Evolutionary conservation across 495 filamentous ascomycete genomes (phyloP).

Genomic region (Penicillium lividum): DNA sequence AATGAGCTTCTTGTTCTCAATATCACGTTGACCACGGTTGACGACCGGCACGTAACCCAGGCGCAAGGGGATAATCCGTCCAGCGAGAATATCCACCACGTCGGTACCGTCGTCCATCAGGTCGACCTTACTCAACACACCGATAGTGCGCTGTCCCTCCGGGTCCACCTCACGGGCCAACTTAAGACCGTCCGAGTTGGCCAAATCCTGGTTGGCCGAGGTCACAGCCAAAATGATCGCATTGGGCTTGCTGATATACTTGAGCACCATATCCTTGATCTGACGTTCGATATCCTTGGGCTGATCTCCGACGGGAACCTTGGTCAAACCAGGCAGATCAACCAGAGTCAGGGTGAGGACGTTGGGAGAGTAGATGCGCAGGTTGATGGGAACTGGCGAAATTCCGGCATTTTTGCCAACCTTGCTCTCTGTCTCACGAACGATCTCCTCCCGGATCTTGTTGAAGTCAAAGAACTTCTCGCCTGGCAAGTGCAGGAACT

Average conservation of each 20-base stretch:
- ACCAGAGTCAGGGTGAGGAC: slow-evolving; percentile 97
- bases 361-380: slow-evolving; percentile 97
- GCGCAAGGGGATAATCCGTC: slow-evolving; percentile 93
- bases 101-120: slow-evolving; percentile 99
- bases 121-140: slow-evolving; percentile 98
- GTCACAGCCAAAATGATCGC: slow-evolving; percentile 98
- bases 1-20: slow-evolving; percentile 94
- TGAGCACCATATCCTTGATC: slow-evolving; percentile 97
- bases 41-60: slow-evolving; percentile 98
- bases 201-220: slow-evolving; percentile 94
- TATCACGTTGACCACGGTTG: slow-evolving; percentile 98
- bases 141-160: slow-evolving; percentile 97
- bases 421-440: slow-evolving; percentile 94
- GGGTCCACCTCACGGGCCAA: slow-evolving; percentile 96
- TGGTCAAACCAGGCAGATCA: slow-evolving; percentile 95
- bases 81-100: slow-evolving; percentile 98
- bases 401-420: slow-evolving; percentile 96
- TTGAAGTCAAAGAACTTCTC: slow-evolving; percentile 99
- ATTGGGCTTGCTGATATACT: slow-evolving; percentile 97
- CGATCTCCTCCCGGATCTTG: slow-evolving; percentile 98
- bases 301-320: slow-evolving; percentile 97
- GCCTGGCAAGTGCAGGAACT: slow-evolving; percentile 97
- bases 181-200: slow-evolving; percentile 97
- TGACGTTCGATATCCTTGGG: slow-evolving; percentile 97
- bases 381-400: slow-evolving; percentile 92